Evolutionary conservation across 768 basidiomycete species (phyloP), one percentile per base, ranked within the genome.

Genomic region (Amanita pseudoporphyria): DNA sequence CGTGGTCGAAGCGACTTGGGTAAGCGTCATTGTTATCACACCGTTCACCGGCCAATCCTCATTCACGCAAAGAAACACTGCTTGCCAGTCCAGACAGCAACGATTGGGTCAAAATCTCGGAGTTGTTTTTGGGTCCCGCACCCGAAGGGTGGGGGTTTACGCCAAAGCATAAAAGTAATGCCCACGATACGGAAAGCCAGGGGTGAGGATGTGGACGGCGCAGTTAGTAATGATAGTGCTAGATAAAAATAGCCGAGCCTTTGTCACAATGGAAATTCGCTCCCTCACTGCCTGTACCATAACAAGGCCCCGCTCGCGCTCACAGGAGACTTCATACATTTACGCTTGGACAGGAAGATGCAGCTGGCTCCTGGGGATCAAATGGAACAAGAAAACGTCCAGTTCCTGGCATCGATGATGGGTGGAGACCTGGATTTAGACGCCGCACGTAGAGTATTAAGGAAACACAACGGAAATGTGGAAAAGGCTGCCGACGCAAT

Each of bases 81-180:
- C 71, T 95, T 5, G 81, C 89, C 3, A 91, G 88, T 57, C 71
- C 74, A 2, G 77, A 88, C 59, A 84, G 86, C 60, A 69, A 73
- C 33, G 89, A 94, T 60, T 95, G 93, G 93, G 86, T 94, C 36
- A 88, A 82, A 68, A 82, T 99, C 40, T 87, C 87, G 1, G 90
- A 94, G 67, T 93, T 95, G 87, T 96, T 96, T 68, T 68, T 97
- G 21, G 95, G 94, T 1, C 84, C 84, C 50, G 77, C 80, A 1
- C 93, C 90, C 1, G 87, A 87, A 52, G 70, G 77, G 3, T 95
- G 89, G 82, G 67, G 69, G 6, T 98, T 96, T 66, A 81, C 79
- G 12, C 92, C 94, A 1, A 98, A 96, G 65, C 94, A 98, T 67
- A 94, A 90, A 67, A 93, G 89, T 54, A 97, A 96, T 62, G 70